These are phyloP conservation scores for Monilinia aucupariae DNA, from an alignment of 2,329 filamentous ascomycete species.

Conservation along the genomic window DNA sequence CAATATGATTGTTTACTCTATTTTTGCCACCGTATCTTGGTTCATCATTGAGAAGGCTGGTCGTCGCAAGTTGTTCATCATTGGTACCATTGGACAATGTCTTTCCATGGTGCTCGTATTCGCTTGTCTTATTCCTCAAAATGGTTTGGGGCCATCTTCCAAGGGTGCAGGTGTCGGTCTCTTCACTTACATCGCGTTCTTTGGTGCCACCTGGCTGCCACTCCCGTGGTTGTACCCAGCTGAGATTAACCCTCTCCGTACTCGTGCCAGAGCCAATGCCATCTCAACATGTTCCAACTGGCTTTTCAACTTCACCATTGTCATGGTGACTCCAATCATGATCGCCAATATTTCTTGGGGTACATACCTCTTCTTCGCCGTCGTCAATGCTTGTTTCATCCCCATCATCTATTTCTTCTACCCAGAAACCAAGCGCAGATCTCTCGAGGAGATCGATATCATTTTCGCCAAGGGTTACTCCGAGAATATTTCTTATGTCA, in stretches of 20 bases:
- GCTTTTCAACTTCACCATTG: constrained; percentile 52
- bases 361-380: constrained; percentile 39
- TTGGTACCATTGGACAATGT: constrained; percentile 60
- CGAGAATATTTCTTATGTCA: constrained; percentile 56
- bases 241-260: constrained; percentile 55
- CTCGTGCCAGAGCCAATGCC: constrained; percentile 58
- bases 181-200: constrained; percentile 58
- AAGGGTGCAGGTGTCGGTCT: constrained; percentile 47
- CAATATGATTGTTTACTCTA: constrained; percentile 51
- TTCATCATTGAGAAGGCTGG: constrained; percentile 53
- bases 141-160: constrained; percentile 26
- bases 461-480: constrained; percentile 57
- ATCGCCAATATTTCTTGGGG: constrained; percentile 36
- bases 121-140: constrained; percentile 36
- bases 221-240: constrained; percentile 59
- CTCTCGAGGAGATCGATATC: constrained; percentile 64
- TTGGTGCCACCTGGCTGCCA: constrained; percentile 54
- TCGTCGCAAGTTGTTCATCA: constrained; percentile 66
- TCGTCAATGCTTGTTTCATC: constrained; percentile 37
- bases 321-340: constrained; percentile 39
- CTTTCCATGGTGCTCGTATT: constrained; percentile 57
- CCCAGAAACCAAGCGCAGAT: constrained; percentile 49
- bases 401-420: constrained; percentile 38
- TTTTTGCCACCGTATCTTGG: constrained; percentile 50
- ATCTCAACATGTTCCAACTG: constrained; percentile 50